Percentiles rank a stretch among this genome's conserved stretches.
Evolutionary conservation across 1,284 basidiomycete species (phyloP).

Genomic region (Blastosporella zonata): DNA sequence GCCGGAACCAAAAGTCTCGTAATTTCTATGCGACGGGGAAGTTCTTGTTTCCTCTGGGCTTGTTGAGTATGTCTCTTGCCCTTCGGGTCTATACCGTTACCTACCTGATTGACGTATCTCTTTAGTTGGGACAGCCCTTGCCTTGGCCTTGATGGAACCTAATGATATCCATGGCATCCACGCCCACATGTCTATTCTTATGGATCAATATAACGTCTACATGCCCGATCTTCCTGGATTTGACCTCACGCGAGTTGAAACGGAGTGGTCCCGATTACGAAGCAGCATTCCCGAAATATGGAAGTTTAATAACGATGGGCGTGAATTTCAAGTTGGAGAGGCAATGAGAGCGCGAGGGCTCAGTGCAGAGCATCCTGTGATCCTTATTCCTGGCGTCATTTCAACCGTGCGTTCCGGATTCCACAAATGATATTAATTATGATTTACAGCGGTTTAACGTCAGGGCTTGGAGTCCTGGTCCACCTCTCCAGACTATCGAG

Average conservation of each 20-base stretch:
- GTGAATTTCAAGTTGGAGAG: slow-evolving; percentile 85
- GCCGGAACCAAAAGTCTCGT: slow-evolving; percentile 5
- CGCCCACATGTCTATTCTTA: slow-evolving; percentile 46
- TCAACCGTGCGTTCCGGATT: slow-evolving; percentile 53
- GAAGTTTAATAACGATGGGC: slow-evolving; percentile 79
- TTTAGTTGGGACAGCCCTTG: slow-evolving; percentile 63
- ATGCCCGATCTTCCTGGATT: slow-evolving; percentile 56
- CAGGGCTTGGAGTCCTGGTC: slow-evolving; percentile 86
- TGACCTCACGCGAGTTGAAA: slow-evolving; percentile 62
- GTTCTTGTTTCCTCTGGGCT: slow-evolving; percentile 38
- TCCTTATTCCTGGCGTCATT: slow-evolving; percentile 79
- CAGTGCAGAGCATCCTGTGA: slow-evolving; percentile 72
- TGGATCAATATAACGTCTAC: slow-evolving; percentile 58
- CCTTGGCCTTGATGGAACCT: slow-evolving; percentile 59
- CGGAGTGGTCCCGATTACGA: slow-evolving; percentile 65
- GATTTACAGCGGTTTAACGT: slow-evolving; percentile 1
- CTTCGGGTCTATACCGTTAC: background rate
- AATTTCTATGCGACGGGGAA: slow-evolving; percentile 27
- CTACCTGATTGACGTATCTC: slow-evolving; percentile 2
- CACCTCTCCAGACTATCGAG: slow-evolving; percentile 71
- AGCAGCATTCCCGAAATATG: slow-evolving; percentile 68
- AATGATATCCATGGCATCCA: slow-evolving; percentile 59
- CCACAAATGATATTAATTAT: background rate
- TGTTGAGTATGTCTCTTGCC: slow-evolving; percentile 30
- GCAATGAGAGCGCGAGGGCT: slow-evolving; percentile 66